Evolutionary conservation across 441 rosid species (phyloP), one percentile per base, ranked within the genome.

Genomic region (Populus hybrid): DNA sequence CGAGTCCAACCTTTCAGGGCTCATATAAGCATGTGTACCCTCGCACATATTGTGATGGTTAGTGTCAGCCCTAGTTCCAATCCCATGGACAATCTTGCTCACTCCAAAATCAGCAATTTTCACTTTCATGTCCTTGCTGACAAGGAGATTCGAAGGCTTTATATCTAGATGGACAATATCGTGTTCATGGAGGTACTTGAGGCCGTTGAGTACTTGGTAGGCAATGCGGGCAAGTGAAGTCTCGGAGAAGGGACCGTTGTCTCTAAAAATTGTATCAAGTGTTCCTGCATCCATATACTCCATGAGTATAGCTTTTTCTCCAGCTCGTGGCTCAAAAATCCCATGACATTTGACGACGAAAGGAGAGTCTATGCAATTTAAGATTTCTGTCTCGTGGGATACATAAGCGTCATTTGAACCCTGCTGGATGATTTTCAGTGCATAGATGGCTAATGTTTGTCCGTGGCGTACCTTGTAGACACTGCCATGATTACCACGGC

Each of bases 1-100:
- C 0, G 95, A 87, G 63, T 93, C 93, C 69, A 93, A 89, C 72
- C 94, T 80, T 79, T 91, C 95, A 0, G 92, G 97, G 46, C 94
- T 89, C 95, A 91, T 90, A 50, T 92, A 90, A 11, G 97, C 97
- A 57, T 90, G 89, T 6, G 95, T 92, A 0, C 97, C 97, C 2
- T 89, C 92, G 16, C 88, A 90, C 32, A 92, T 89, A 36, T 89
- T 88, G 64, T 93, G 80, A 72, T 46, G 1, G 14, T 46, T 46
- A 5, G 57, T 46, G 20, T 20, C 59, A 50, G 59, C 59, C 59
- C 8, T 5, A 5, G 9, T 92, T 90, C 68, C 95, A 86, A 3
- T 92, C 92, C 85, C 73, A 46, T 16, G 20, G 5, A 71, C 57
- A 46, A 46, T 24, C 74, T 23, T 24, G 34, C 74, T 42, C 16